Percentiles rank a stretch among this genome's conserved stretches.
Conservation (phyloP, 441 rosid genomes). For the Gossypium davidsonii region DNA sequence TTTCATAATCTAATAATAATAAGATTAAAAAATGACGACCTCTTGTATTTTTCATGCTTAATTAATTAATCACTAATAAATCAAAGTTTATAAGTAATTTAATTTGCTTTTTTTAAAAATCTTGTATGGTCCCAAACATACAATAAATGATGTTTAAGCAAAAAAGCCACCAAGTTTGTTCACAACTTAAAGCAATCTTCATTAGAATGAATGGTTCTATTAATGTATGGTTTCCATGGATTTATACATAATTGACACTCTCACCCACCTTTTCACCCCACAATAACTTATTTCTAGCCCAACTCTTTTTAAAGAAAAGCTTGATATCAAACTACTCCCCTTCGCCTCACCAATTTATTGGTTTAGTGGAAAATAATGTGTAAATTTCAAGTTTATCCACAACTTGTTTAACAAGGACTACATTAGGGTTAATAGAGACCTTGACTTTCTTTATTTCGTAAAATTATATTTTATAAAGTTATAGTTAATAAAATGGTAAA, state of each 20-base stretch:
- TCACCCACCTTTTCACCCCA: not conserved
- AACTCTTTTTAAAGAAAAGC: no score
- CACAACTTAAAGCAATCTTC: constrained; percentile 11
- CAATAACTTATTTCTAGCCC: not conserved
- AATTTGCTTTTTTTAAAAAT: not conserved
- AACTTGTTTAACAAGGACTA: no score
- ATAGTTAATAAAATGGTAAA: no score
- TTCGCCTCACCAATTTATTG: no score
- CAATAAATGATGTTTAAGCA: constrained; percentile 30
- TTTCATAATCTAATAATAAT: no score
- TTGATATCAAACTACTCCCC: no score
- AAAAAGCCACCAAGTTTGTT: constrained; percentile 18
- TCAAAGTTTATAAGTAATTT: not conserved
- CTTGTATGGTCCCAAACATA: constrained; percentile 22
- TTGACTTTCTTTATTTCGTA: no score
- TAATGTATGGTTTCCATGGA: not conserved
- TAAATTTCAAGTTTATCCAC: no score
- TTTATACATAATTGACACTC: constrained; percentile 11
- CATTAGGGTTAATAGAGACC: no score
- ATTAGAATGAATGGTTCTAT: not conserved
- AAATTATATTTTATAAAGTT: no score
- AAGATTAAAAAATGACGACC: not conserved
- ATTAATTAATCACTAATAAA: not conserved
- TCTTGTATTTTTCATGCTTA: not conserved
- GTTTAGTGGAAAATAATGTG: no score